phyloP scores from a whole-genome alignment of 2,329 filamentous ascomycete genomes.

The Colletotrichum cuscutae region DNA sequence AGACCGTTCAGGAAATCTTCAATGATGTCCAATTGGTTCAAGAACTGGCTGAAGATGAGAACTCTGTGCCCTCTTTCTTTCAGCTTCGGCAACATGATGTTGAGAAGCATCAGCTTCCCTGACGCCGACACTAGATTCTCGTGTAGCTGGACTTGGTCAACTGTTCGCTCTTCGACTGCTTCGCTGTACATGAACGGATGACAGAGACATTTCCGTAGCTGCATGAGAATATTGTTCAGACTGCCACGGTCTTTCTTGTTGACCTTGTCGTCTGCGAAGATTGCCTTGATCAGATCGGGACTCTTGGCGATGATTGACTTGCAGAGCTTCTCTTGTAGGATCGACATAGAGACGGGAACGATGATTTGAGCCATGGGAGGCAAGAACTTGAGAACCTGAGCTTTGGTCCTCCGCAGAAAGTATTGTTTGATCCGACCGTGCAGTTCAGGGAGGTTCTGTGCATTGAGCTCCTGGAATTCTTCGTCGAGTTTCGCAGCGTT shows the following conservation, averaged over 20 bases:
- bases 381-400: slow-evolving; percentile 88
- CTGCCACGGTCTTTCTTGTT: slow-evolving; percentile 79
- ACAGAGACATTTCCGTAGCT: slow-evolving; percentile 92
- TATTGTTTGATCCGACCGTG: slow-evolving; percentile 84
- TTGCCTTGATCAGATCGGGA: slow-evolving; percentile 85
- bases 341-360: slow-evolving; percentile 92
- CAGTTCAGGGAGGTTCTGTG: slow-evolving; percentile 82
- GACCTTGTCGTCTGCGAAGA: slow-evolving; percentile 77
- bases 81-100: slow-evolving; percentile 88
- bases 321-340: slow-evolving; percentile 92
- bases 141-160: slow-evolving; percentile 71
- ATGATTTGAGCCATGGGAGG: slow-evolving; percentile 96
- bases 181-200: slow-evolving; percentile 96
- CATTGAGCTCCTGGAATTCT: slow-evolving; percentile 80
- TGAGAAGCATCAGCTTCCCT: slow-evolving; percentile 85
- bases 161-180: slow-evolving; percentile 85
- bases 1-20: slow-evolving; percentile 90
- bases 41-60: slow-evolving; percentile 94
- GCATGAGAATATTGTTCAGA: slow-evolving; percentile 94
- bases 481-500: slow-evolving; percentile 80
- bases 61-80: slow-evolving; percentile 88
- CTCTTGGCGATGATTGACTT: slow-evolving; percentile 94
- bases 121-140: slow-evolving; percentile 92
- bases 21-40: slow-evolving; percentile 86
- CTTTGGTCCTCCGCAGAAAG: slow-evolving; percentile 83